Base-by-base conservation (phyloP, 2,329 filamentous ascomycete genomes). In the Colletotrichum karsti region DNA sequence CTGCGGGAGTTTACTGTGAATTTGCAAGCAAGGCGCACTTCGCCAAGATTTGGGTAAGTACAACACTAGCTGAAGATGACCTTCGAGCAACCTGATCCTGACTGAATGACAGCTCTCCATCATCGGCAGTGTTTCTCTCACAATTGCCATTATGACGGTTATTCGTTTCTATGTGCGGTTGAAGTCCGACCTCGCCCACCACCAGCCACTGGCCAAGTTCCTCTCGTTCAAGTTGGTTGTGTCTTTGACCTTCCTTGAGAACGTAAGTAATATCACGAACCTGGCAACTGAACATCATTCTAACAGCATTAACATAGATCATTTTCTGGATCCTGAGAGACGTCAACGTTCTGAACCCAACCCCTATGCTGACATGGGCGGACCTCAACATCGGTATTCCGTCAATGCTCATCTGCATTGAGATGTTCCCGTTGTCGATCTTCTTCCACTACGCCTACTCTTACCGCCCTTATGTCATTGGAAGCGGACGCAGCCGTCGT, bases 1-100 rank as follows among this genome's bases (percentile, higher is more conserved):
- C 70, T 1, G 70, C 69, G 1, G 72, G 73, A 5, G 71, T 74
- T 13, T 80, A 75, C 70, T 80, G 78, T 67, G 73, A 76, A 18
- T 74, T 69, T 5, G 73, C 73, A 13, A 74, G 71, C 33, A 73
- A 72, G 41, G 35, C 73, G 5, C 69, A 75, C 53, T 77, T 74
- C 41, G 77, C 76, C 12, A 76, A 77, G 30, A 67, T 79, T 6
- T 78, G 75, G 69, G 72, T 74, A 3, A 4, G 41, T 48, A 28
- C 0, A 0, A 3, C 8, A 26, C 15, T 24, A 18, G 24, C 2
- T n/a, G n/a, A 0, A n/a, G n/a, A n/a, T n/a, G n/a, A n/a, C n/a
- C 24, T 24, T 24, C 18, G 18, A n/a, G n/a, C n/a, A n/a, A n/a
- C n/a, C n/a, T n/a, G n/a, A n/a, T n/a, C n/a, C 24, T 50, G 33